Evolutionary conservation across 495 filamentous ascomycete genomes (phyloP).

Genomic region (Rhypophila decipiens): DNA sequence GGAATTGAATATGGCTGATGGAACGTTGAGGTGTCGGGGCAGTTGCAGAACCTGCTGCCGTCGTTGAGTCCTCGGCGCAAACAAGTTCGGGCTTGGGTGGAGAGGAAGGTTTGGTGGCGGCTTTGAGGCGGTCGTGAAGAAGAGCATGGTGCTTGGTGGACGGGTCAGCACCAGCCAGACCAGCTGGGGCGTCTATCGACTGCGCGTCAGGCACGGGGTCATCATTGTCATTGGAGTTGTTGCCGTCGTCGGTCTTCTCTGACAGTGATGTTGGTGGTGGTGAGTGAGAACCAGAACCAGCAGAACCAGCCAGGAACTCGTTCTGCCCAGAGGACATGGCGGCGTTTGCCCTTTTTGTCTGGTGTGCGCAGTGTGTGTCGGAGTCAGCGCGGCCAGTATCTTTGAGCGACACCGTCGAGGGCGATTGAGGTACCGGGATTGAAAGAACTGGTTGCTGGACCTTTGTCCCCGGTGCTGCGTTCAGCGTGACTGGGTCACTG

Average conservation of each 20-base stretch:
- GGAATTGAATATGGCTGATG: constrained; percentile 22
- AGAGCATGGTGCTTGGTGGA: constrained; percentile 3
- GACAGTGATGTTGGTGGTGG: neutral
- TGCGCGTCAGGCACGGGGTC: neutral
- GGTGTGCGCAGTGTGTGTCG: too few relatives aligned
- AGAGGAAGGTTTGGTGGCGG: constrained; percentile 9
- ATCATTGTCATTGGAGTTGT: neutral
- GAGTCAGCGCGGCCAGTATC: neutral
- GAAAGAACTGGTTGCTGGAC: neutral
- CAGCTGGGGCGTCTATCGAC: constrained; percentile 5
- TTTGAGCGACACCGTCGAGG: neutral
- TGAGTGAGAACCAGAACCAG: too few relatives aligned
- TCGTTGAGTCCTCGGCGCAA: constrained; percentile 6
- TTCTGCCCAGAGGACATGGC: neutral
- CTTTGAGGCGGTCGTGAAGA: neutral
- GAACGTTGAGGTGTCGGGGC: constrained; percentile 10
- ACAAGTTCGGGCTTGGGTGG: neutral
- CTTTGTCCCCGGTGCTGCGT: neutral
- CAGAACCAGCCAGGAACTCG: neutral
- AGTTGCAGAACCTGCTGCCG: neutral
- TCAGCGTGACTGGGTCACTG: neutral
- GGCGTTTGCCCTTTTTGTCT: neutral
- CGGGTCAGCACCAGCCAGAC: constrained; percentile 4
- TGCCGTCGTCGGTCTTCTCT: neutral
- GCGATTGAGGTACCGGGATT: neutral